Conservation (phyloP, 73 alveolate genomes). For the Paramecium sonneborni region DNA sequence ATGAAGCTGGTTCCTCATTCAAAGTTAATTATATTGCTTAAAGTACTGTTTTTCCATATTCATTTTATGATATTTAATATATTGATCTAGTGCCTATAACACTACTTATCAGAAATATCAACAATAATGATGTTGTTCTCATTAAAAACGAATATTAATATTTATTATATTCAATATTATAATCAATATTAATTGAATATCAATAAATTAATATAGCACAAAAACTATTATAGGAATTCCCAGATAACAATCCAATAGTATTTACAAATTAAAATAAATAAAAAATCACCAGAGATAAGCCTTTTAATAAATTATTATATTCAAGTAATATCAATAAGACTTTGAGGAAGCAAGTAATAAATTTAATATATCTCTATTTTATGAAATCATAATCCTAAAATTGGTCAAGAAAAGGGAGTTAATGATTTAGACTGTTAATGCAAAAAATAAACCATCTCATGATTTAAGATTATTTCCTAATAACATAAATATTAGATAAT, state of each 20-base stretch:
- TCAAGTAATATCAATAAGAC: background rate
- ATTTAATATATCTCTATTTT: background rate
- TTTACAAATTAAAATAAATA: background rate
- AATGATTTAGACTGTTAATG: background rate
- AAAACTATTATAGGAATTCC: background rate
- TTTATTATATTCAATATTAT: background rate
- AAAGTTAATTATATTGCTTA: slow-evolving; percentile 14
- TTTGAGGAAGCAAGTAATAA: background rate
- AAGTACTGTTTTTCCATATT: slow-evolving; percentile 6
- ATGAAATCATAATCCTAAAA: background rate
- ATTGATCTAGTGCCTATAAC: background rate
- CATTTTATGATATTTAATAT: background rate
- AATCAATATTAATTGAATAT: background rate
- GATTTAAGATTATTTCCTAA: background rate
- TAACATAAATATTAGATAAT: background rate
- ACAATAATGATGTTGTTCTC: background rate
- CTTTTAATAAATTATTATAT: background rate
- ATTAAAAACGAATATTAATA: slow-evolving; percentile 16
- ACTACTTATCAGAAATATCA: background rate
- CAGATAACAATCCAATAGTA: background rate
- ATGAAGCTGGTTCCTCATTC: background rate
- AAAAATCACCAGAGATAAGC: background rate
- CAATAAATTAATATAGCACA: background rate
- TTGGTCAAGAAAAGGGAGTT: background rate
- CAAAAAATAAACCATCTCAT: background rate